Evolutionary conservation across 108 stramenopile genomes (phyloP), one percentile per base, ranked within the genome.

Genomic region (Skeletonema marinoi): DNA sequence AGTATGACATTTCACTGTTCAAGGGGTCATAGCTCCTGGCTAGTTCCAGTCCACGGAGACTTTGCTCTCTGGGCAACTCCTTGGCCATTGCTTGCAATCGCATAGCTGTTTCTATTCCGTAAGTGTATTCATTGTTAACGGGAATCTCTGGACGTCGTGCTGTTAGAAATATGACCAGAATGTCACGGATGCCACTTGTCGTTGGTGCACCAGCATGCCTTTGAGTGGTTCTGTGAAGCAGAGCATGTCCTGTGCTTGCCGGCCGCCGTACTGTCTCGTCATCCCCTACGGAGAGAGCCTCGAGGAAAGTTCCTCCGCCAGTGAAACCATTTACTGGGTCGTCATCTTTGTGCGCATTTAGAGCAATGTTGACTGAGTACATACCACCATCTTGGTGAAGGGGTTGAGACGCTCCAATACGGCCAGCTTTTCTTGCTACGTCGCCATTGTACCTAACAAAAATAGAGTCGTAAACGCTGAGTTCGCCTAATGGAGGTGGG

Each of bases 371-470:
- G 60, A 90, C 86, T n/a, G 82, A 81, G 21, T 88, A 81, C 9
- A 92, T 71, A 35, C 91, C 89, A 35, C 88, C 69, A 78, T 92
- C 91, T 32, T 89, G 87, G 67, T 92, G 91, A 32, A 92, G 71
- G 0, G 91, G 91, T 65, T 92, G 91, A 1, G 85, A 86, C 9
- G 90, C 90, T 19, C 88, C 86, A 50, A 63, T 31, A 32, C 73
- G 73, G 6, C 68, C 72, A 41, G 65, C 58, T 4, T 38, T 35
- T 71, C 33, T 71, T 33, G 90, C 87, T 69, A 81, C 68, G 32
- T 85, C 85, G 29, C 88, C 88, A 75, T 92, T 87, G 76, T 92
- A 92, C 35, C 89, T 84, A 50, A 92, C 89, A 59, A 89, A 80
- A 13, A 92, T 78, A 8, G 91, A 82, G 61, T 92, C 91, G 72